A percentile compares a stretch with the other conserved stretches of the same genome.
Evolutionary conservation across 2,329 filamentous ascomycete species (phyloP).

Genomic region (Anthostomella pinea): DNA sequence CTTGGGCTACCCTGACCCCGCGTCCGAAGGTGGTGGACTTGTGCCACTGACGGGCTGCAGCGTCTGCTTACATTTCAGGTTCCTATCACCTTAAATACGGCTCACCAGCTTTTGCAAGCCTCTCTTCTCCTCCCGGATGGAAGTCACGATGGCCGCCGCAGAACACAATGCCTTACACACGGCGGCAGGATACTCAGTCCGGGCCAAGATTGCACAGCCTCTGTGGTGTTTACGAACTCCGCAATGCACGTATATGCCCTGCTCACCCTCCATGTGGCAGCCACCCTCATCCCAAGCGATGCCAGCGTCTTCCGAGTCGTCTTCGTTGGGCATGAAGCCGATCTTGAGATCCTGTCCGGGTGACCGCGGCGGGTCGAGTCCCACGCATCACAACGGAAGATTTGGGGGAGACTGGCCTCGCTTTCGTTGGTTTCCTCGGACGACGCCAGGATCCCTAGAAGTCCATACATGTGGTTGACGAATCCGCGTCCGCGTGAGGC

Average conservation of each 20-base stretch:
- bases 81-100: too few relatives aligned
- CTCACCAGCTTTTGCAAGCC: too few relatives aligned
- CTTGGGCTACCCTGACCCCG: too few relatives aligned
- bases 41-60: too few relatives aligned
- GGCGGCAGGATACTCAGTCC: too few relatives aligned
- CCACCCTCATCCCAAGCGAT: conserved; percentile 12
- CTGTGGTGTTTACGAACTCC: conserved; percentile 9
- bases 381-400: conserved; percentile 16
- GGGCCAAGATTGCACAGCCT: too few relatives aligned
- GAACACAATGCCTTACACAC: too few relatives aligned
- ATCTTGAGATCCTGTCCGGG: conserved; percentile 16
- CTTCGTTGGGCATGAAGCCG: conserved; percentile 11
- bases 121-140: too few relatives aligned
- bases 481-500: conserved; percentile 6
- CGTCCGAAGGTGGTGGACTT: too few relatives aligned
- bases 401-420: too few relatives aligned
- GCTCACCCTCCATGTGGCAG: conserved; percentile 13
- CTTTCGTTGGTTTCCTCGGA: background rate
- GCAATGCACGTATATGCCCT: conserved; percentile 16
- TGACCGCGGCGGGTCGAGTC: conserved; percentile 13
- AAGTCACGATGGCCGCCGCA: too few relatives aligned
- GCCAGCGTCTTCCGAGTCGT: conserved; percentile 1
- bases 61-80: too few relatives aligned
- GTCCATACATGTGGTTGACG: conserved; percentile 13
- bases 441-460: conserved; percentile 1